These are phyloP conservation scores for Aspergillus eucalypticola DNA, from an alignment of 2,329 filamentous ascomycete species.

Conservation along the genomic window DNA sequence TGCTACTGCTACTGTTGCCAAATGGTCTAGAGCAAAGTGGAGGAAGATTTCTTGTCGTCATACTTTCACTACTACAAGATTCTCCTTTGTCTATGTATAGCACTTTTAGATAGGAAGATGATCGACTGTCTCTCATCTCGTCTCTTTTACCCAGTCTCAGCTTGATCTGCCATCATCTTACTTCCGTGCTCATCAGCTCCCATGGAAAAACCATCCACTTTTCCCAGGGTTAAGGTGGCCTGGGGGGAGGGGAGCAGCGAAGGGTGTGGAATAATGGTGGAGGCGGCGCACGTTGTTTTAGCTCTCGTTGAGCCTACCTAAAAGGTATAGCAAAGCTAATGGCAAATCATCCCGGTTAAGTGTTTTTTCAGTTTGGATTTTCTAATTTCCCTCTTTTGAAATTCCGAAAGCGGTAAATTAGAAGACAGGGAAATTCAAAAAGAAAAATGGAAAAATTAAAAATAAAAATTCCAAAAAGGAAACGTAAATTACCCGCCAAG, in stretches of 20 bases:
- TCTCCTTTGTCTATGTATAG: neutral
- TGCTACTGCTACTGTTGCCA: neutral
- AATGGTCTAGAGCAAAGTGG: neutral
- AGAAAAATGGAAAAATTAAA: conserved; percentile 2
- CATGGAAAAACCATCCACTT: neutral
- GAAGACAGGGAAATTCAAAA: neutral
- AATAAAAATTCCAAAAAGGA: neutral
- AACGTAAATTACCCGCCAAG: neutral
- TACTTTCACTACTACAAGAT: too few species aligned
- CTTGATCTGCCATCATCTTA: neutral
- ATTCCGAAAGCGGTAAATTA: neutral
- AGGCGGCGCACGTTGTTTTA: conserved; percentile 20
- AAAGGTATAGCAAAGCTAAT: conserved; percentile 15
- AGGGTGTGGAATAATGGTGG: neutral
- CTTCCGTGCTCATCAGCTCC: neutral
- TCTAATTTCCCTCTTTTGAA: neutral
- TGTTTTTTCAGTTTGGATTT: neutral
- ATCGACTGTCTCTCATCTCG: neutral
- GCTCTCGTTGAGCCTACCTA: conserved; percentile 23
- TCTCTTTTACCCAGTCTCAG: neutral
- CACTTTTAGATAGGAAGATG: neutral
- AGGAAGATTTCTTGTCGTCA: neutral
- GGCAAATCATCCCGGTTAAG: conserved; percentile 15
- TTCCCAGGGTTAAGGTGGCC: neutral
- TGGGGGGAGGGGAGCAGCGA: neutral